Evolutionary conservation across 2,329 filamentous ascomycete species (phyloP), one percentile per base, ranked within the genome.

Genomic region (Chrysosporium keratinophilum): DNA sequence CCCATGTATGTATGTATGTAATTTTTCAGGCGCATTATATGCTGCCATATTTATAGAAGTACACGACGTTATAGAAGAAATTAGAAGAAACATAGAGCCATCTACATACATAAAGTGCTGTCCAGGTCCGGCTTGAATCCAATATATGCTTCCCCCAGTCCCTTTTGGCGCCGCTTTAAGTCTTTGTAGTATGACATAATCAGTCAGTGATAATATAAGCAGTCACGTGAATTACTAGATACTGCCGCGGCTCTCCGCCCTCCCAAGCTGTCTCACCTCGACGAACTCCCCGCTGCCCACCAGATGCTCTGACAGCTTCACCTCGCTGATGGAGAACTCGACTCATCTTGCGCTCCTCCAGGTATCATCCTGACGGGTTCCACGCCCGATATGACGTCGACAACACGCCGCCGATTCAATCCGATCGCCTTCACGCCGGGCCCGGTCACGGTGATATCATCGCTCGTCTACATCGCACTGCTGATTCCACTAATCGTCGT

Each of bases 391-490:
- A 71, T 72, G 69, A 64, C 67, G 61, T 58, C 59, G 54, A 52
- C 59, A 44, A 64, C 60, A 57, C 49, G 56, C 42, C 58, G 59
- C 20, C 59, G 62, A 40, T 65, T 62, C 58, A 76, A 76, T 56
- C 74, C 73, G 35, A 59, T 95, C 64, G 84, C 83, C 56, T 98
- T 97, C 71, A 82, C 81, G 57, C 86, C 88, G 28, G 77, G 81
- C 59, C 84, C 88, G 49, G 91, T 97, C 55, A 90, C 87, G 35
- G 76, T 95, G 66, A 84, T 90, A 74, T 84, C 83, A 41, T 82
- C 82, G 11, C 65, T 82, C 57, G 75, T 88, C 56, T 97, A 97
- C 71, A 75, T 93, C 54, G 85, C 85, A 53, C 72, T 97, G 46
- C 73, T 88, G 63, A 79, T 87, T 41, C 83, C 82, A 55, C 76